Conservation (phyloP, 129 eudicot species). For the Saposhnikovia divaricata region DNA sequence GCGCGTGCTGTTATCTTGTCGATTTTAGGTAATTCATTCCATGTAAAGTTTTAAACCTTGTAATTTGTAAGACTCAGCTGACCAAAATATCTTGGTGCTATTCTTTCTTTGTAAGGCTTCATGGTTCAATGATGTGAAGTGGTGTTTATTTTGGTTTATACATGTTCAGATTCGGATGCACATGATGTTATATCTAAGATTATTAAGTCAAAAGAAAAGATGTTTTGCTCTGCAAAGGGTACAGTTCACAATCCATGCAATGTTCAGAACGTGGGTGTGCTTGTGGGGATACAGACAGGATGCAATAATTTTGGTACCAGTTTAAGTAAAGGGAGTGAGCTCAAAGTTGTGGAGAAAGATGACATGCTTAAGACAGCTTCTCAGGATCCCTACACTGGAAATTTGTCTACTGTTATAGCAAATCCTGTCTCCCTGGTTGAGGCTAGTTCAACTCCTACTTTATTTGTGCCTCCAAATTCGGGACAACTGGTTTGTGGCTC, state of each 20-base stretch:
- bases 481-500: neutral
- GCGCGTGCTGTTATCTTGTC: too few relatives aligned
- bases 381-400: neutral
- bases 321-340: neutral
- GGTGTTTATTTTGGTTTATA: neutral
- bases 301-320: neutral
- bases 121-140: neutral
- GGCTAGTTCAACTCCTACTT: neutral
- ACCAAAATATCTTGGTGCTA: neutral
- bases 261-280: neutral
- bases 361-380: neutral
- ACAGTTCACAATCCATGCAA: constrained; percentile 10
- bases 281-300: neutral
- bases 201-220: constrained; percentile 29
- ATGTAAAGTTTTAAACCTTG: neutral
- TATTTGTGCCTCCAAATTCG: neutral
- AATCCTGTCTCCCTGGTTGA: neutral
- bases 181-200: constrained; percentile 27
- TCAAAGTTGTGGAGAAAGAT: neutral
- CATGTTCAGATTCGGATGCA: constrained; percentile 30
- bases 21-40: neutral
- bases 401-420: neutral
- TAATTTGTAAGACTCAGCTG: neutral
- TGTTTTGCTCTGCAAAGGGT: constrained; percentile 25
- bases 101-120: neutral